phyloP scores from a whole-genome alignment of 352 stramenopile species.

The Phytophthora cactorum region DNA sequence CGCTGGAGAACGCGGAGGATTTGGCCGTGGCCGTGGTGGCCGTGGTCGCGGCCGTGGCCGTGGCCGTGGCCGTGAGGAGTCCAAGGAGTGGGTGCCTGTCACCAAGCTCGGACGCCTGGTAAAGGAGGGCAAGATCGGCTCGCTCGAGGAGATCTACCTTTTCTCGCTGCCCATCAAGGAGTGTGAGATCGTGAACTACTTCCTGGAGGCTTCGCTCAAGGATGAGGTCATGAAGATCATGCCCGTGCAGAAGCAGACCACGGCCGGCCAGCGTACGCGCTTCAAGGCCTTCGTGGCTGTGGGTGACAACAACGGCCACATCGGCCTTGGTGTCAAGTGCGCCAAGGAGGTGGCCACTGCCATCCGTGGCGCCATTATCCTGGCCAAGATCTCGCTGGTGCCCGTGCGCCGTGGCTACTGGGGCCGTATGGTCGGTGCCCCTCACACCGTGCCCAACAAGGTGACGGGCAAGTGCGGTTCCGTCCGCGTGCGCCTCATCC shows the following conservation, averaged over 20 bases:
- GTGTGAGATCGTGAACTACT: conserved; percentile 99
- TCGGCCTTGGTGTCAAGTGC: conserved; percentile 99
- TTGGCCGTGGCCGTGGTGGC: conserved; percentile 91
- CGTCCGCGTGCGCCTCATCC: conserved; percentile 99
- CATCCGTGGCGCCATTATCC: conserved; percentile 99
- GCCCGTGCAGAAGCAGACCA: conserved; percentile 99
- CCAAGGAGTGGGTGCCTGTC: conserved; percentile 98
- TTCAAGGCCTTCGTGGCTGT: conserved; percentile 99
- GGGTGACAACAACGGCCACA: conserved; percentile 98
- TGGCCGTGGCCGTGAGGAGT: conserved; percentile 89
- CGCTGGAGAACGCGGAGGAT: conserved; percentile 93
- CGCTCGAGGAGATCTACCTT: conserved; percentile 99
- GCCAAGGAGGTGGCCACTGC: conserved; percentile 99
- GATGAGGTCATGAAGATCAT: conserved; percentile 99
- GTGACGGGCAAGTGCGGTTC: conserved; percentile 99
- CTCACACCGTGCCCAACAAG: conserved; percentile 99
- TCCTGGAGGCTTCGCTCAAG: conserved; percentile 98
- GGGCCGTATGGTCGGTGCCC: conserved; percentile 94
- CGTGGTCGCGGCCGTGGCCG: conserved; percentile 85
- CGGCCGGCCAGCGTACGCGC: conserved; percentile 98
- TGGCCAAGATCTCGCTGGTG: conserved; percentile 99
- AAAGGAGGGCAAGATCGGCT: conserved; percentile 99
- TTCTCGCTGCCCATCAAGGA: conserved; percentile 99
- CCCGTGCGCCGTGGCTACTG: conserved; percentile 99
- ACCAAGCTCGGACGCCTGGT: conserved; percentile 99